Percentiles rank a stretch among this genome's conserved stretches.
phyloP scores from a whole-genome alignment of 106 monocot genomes.

The Agapanthus africanus region DNA sequence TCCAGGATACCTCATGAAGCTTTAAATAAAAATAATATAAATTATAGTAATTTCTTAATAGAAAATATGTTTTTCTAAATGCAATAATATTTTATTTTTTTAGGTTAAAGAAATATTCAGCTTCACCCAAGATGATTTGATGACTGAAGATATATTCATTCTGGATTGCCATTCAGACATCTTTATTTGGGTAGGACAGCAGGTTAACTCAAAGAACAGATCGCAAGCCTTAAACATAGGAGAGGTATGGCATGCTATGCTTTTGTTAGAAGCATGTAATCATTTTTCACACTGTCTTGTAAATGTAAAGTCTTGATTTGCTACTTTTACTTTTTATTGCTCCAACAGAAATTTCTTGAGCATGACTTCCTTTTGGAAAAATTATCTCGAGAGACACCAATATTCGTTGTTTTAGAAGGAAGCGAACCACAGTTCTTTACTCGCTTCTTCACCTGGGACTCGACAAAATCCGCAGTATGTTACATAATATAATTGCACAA shows the following conservation, averaged over 20 bases:
- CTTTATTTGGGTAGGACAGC: constrained; percentile 77
- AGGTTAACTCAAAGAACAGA: constrained; percentile 39
- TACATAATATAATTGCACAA: too few relatives aligned
- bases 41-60: not conserved
- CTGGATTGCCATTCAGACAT: constrained; percentile 64
- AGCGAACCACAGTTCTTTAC: constrained; percentile 86
- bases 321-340: not conserved
- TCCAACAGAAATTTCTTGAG: constrained; percentile 77
- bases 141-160: constrained; percentile 85
- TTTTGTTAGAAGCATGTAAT: not conserved
- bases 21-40: not conserved
- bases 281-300: not conserved
- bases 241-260: constrained; percentile 39
- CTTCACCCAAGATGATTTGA: constrained; percentile 87
- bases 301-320: not conserved
- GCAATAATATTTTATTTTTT: not conserved
- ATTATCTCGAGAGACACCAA: constrained; percentile 52
- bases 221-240: constrained; percentile 57
- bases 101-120: constrained; percentile 79
- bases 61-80: not conserved
- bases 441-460: constrained; percentile 87
- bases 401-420: constrained; percentile 73
- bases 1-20: too few relatives aligned
- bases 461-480: constrained; percentile 58
- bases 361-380: constrained; percentile 64